Base-by-base conservation (phyloP, 1,284 basidiomycete species). In the Apiotrichum siamense region DNA sequence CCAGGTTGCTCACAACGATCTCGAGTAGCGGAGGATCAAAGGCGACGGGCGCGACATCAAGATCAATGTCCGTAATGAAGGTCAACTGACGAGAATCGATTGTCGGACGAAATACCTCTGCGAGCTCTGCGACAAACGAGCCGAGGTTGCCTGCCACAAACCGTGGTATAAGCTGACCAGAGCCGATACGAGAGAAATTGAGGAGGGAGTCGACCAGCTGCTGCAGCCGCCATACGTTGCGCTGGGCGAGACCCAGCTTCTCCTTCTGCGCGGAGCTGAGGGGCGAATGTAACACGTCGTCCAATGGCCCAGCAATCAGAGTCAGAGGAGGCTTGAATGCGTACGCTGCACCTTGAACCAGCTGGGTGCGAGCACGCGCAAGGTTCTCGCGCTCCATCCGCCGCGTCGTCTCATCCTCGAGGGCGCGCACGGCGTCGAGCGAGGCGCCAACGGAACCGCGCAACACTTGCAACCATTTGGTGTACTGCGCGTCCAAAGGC, bases 21-120 rank as follows among this genome's bases (percentile, higher is more conserved):
- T 77, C 76, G 58, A 73, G 72, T 7, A 76, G 58, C 3, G 69
- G 65, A 0, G 65, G 63, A 50, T 72, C 71, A 44, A 75, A 55
- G 50, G 64, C 75, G 9, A 72, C 66, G 18, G 66, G 47, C 21
- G 56, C 40, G 7, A 63, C 56, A 10, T 57, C 47, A 9, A 54
- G 45, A 6, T 40, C 36, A 9, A 36, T 20, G 21, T 36, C 36
- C 10, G 33, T 7, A 15, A 24, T 24, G 13, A 52, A 38, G 31
- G 23, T 18, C 24, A 52, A 24, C 2, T 18, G 10, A 12, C 54
- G 43, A 17, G 54, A 41, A 35, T 69, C 64, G 2, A 69, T 58
- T 0, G 67, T 60, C 0, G 65, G 61, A 3, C 70, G 58, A 64
- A 77, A 77, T 2, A 77, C 58, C 0, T 60, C 51, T 1, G 72